Conservation (phyloP, 78 protist species). For the Dictyostelium citrinum region DNA sequence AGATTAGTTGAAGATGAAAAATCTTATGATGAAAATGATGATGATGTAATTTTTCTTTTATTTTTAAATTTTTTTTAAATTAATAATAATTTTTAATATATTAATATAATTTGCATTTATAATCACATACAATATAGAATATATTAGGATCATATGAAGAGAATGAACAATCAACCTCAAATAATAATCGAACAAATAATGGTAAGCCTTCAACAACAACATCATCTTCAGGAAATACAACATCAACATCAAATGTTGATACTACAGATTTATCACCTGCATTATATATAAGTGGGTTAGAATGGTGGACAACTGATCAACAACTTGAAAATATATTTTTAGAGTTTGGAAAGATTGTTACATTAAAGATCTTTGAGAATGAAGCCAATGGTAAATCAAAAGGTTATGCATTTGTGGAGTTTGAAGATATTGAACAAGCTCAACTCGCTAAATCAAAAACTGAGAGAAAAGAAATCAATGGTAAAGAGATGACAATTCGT, state of each 20-base stretch:
- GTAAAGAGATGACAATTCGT: constrained; percentile 11
- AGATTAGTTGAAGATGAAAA: constrained; percentile 1
- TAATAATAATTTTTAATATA: no score
- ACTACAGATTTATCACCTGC: constrained; percentile 46
- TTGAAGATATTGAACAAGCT: not conserved
- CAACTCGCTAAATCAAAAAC: constrained; percentile 33
- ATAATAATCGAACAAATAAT: not conserved
- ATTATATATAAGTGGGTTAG: not conserved
- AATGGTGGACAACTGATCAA: constrained; percentile 80
- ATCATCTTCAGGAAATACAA: no score
- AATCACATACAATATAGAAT: not conserved
- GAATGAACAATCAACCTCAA: not conserved
- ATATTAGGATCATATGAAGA: not conserved
- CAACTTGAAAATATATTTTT: constrained; percentile 32
- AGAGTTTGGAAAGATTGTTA: constrained; percentile 57
- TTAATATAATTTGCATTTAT: no score
- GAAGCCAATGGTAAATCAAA: constrained; percentile 71
- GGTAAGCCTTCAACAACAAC: not conserved
- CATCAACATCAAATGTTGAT: not conserved
- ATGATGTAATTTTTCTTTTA: not conserved
- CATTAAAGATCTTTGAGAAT: constrained; percentile 63
- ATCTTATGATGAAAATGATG: constrained; percentile 6
- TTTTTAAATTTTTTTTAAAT: no score
- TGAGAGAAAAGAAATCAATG: constrained; percentile 14
- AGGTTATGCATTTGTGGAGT: constrained; percentile 70